Base-by-base conservation (phyloP, 441 rosid species). In the Caryocar brasiliense region DNA sequence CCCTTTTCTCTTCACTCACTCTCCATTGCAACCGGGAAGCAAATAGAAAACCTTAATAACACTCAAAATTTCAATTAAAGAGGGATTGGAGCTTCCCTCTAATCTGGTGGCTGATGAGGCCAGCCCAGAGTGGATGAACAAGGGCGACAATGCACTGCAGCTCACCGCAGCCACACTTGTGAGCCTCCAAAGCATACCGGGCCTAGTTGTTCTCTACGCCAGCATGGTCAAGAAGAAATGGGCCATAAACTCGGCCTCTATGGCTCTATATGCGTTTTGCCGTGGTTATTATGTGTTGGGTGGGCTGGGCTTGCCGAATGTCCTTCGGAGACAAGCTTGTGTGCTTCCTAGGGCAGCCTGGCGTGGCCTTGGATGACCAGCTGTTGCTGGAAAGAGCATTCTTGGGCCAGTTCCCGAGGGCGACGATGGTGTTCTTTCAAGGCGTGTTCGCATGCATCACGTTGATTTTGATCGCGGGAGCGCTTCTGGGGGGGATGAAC, bases 231-330 rank as follows among this genome's bases (percentile, higher is more conserved):
- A 72, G 30, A 73, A 51, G 62, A 76, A 73, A 40, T 81, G 86
- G 83, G 83, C 86, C 2, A 33, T 73, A 22, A 78, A 81, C 72
- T 76, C 82, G 0, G 79, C 82, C 11, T 73, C 78, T 67, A 76
- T 81, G 88, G 82, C 80, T 10, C 53, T 78, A 18, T 81, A 73
- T 21, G 84, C 84, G 22, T n/a, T 81, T 78, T 21, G 80, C 80
- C 3, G 37, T 54, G 28, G 79, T 78, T 2, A 34, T 76, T 1
- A 22, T 78, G 0, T 74, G 81, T 28, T 65, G 81, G 81, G 78
- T 74, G 2, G 74, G 72, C 3, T 82, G 85, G 89, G 89, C 57
- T 1, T 76, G 54, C 61, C 61, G 55, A 33, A 72, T 79, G 85
- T 70, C 85, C 11, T 76, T 79, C 13, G 79, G 78, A 2, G 51